These are phyloP conservation scores for Oryza officinalis DNA, from an alignment of 176 grass and related monocot species.

Conservation along the genomic window DNA sequence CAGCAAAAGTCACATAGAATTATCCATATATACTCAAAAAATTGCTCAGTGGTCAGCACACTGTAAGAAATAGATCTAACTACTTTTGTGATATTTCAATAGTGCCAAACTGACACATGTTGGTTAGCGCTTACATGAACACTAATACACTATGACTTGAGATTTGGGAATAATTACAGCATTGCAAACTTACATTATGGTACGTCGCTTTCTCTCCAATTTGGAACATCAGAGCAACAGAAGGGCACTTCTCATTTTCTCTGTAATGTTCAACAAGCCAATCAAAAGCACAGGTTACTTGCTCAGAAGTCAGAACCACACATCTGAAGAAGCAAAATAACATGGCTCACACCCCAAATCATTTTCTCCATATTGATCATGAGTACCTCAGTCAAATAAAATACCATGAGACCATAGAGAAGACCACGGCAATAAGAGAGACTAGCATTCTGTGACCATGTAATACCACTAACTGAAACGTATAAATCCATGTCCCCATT, in stretches of 20 bases:
- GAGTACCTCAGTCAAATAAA: slow-evolving; percentile 14
- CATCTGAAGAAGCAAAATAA: slow-evolving; percentile 21
- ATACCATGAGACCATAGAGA: slow-evolving; percentile 11
- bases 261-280: slow-evolving; percentile 51
- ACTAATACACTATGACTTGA: not conserved
- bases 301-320: slow-evolving; percentile 9
- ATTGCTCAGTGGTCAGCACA: not conserved
- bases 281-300: slow-evolving; percentile 20
- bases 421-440: slow-evolving; percentile 18
- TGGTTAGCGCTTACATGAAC: not conserved
- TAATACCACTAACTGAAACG: slow-evolving; percentile 2
- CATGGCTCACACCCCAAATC: slow-evolving; percentile 15
- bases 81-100: not conserved
- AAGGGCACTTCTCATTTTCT: slow-evolving; percentile 68
- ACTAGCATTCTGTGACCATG: not conserved
- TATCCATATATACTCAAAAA: not conserved
- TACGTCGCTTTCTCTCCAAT: slow-evolving; percentile 88
- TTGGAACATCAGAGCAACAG: slow-evolving; percentile 99
- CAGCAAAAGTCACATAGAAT: not conserved
- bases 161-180: slow-evolving; percentile 8
- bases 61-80: slow-evolving; percentile 1
- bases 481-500: not conserved
- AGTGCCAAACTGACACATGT: slow-evolving; percentile 23
- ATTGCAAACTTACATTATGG: slow-evolving; percentile 68
- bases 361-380: slow-evolving; percentile 4